These are phyloP conservation scores for Amyloporia xantha DNA, from an alignment of 768 basidiomycete genomes.

Conservation along the genomic window DNA sequence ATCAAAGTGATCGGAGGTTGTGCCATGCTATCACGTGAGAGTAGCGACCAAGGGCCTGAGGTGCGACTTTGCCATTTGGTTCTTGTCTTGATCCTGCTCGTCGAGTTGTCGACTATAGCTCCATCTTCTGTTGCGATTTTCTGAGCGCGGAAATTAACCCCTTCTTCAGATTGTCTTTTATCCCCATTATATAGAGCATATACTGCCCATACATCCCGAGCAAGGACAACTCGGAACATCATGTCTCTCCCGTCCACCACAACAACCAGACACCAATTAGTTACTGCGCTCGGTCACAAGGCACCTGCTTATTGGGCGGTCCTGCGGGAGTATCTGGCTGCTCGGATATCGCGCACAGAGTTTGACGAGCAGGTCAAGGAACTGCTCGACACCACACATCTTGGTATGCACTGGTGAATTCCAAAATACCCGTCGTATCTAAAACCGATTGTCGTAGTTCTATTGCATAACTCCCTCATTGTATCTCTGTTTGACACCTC, in stretches of 20 bases:
- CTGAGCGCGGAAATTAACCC: too few species aligned
- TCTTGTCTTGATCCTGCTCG: neutral
- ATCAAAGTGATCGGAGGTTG: too few species aligned
- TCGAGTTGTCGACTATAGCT: too few species aligned
- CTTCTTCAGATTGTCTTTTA: too few species aligned
- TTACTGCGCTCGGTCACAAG: constrained; percentile 52
- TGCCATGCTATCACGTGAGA: too few species aligned
- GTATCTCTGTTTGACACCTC: constrained; percentile 81
- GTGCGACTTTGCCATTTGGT: neutral
- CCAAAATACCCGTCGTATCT: neutral
- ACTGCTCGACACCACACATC: constrained; percentile 29
- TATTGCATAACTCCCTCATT: constrained; percentile 78
- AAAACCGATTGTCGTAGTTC: constrained; percentile 36
- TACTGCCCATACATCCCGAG: too few species aligned
- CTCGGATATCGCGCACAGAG: constrained; percentile 62
- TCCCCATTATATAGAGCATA: too few species aligned
- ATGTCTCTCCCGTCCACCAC: constrained; percentile 78
- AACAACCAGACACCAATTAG: constrained; percentile 64
- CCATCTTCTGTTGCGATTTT: too few species aligned
- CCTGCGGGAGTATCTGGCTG: constrained; percentile 62
- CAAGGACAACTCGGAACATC: too few species aligned
- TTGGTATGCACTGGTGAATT: neutral
- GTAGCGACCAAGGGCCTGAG: neutral
- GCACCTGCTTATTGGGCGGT: constrained; percentile 55
- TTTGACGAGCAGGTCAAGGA: constrained; percentile 68